These are phyloP conservation scores for Coemansia sp. DNA, from an alignment of 192 early-diverging fungal genomes.

Conservation along the genomic window DNA sequence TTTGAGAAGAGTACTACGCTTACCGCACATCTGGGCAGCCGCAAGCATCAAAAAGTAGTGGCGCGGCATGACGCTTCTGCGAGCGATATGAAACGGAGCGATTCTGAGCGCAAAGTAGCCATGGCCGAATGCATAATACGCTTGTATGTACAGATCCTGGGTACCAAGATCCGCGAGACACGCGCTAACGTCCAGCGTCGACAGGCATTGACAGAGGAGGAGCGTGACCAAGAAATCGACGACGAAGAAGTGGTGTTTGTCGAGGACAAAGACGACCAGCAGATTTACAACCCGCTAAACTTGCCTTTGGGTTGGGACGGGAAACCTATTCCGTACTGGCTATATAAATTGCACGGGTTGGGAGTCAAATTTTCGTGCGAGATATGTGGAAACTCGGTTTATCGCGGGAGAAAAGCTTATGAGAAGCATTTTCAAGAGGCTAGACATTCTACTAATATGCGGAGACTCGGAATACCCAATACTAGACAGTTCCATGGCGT, in stretches of 20 bases:
- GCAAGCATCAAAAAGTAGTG: conserved; percentile 89
- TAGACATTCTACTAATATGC: conserved; percentile 94
- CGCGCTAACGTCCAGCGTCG: conserved; percentile 87
- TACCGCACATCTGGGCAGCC: conserved; percentile 83
- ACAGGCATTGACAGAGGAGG: conserved; percentile 87
- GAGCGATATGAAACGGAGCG: conserved; percentile 48
- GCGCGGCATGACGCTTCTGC: conserved; percentile 26
- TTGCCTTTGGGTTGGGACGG: conserved; percentile 97
- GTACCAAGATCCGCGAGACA: conserved; percentile 73
- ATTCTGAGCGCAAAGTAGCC: conserved; percentile 65
- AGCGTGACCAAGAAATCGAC: conserved; percentile 73
- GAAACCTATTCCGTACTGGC: conserved; percentile 98
- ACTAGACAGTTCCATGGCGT: conserved; percentile 91
- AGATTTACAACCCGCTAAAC: conserved; percentile 96
- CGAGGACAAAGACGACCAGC: conserved; percentile 72
- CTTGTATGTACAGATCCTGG: conserved; percentile 62
- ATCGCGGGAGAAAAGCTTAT: conserved; percentile 96
- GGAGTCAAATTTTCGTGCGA: conserved; percentile 95
- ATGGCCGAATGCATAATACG: conserved; percentile 64
- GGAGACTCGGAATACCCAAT: conserved; percentile 87
- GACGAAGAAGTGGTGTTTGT: conserved; percentile 71
- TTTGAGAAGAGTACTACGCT: conserved; percentile 87
- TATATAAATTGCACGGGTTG: conserved; percentile 96
- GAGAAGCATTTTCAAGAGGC: conserved; percentile 96
- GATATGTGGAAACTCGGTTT: conserved; percentile 93